Conservation (phyloP, 2,329 filamentous ascomycete genomes). For the Myotisia sp. region DNA sequence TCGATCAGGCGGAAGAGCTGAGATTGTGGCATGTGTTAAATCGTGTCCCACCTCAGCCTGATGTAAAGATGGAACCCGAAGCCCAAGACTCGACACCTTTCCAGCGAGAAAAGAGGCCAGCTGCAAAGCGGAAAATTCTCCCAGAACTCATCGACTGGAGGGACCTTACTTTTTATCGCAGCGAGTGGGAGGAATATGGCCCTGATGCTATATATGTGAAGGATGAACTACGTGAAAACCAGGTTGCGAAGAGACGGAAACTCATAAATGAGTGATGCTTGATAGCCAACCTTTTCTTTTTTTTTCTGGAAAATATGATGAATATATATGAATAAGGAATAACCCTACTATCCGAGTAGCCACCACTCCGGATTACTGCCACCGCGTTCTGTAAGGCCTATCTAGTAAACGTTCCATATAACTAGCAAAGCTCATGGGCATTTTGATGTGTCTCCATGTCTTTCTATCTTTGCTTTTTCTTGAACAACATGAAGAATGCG, state of each 20-base stretch:
- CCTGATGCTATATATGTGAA: slow-evolving; percentile 17
- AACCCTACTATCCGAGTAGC: too few relatives aligned
- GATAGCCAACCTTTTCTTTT: too few relatives aligned
- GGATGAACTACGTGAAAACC: slow-evolving; percentile 19
- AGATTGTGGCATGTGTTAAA: slow-evolving; percentile 32
- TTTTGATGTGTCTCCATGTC: too few relatives aligned
- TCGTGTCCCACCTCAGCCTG: slow-evolving; percentile 7
- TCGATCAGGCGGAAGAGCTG: slow-evolving; percentile 32
- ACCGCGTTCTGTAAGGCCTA: too few relatives aligned
- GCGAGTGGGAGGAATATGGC: slow-evolving; percentile 38
- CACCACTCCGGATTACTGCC: too few relatives aligned
- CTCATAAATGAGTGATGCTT: neutral
- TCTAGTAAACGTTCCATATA: too few relatives aligned
- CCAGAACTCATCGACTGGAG: slow-evolving; percentile 36
- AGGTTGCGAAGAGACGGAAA: slow-evolving; percentile 15
- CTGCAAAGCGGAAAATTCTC: slow-evolving; percentile 20
- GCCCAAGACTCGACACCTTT: slow-evolving; percentile 11
- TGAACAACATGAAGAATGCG: too few relatives aligned
- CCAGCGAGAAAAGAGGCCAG: slow-evolving; percentile 10
- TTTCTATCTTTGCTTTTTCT: neutral
- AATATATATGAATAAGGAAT: too few relatives aligned
- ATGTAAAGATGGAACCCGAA: slow-evolving; percentile 13
- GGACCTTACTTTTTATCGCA: slow-evolving; percentile 30
- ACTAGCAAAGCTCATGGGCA: too few relatives aligned
- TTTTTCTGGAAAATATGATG: too few relatives aligned